A percentile compares a stretch with the other conserved stretches of the same genome.
phyloP scores from a whole-genome alignment of 331 rosid species.

The Spiraea crenata region DNA sequence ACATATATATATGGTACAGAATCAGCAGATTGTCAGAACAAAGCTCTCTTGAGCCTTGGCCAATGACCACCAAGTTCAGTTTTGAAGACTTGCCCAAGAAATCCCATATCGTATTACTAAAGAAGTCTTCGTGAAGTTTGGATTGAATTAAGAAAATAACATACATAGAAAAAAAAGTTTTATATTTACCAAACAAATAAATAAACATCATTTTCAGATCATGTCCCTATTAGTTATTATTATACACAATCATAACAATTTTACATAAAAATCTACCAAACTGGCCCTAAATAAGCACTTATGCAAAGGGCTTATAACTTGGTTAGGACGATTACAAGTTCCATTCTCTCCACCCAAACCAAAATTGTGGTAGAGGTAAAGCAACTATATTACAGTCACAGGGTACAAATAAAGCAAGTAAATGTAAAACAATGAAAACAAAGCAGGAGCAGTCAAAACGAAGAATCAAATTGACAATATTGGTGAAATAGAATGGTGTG shows the following conservation, averaged over 20 bases:
- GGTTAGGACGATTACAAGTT: too few species aligned
- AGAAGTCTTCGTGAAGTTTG: too few species aligned
- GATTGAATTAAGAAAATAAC: too few species aligned
- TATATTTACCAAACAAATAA: too few species aligned
- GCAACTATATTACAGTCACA: neutral
- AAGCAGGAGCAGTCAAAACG: neutral
- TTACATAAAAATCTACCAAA: too few species aligned
- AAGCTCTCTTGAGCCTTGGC: neutral
- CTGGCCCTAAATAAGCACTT: too few species aligned
- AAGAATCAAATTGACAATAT: neutral
- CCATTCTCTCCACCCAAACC: too few species aligned
- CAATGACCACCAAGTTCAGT: neutral
- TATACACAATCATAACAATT: too few species aligned
- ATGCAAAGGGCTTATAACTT: too few species aligned
- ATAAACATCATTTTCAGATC: too few species aligned
- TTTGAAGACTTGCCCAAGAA: slow-evolving; percentile 3
- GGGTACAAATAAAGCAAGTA: neutral
- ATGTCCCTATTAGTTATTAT: too few species aligned
- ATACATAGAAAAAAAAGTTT: too few species aligned
- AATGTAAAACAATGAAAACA: neutral
- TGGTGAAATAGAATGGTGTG: neutral
- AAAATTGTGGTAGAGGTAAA: neutral
- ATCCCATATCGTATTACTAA: neutral
- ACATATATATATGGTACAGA: neutral
- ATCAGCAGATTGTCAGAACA: neutral